Evolutionary conservation across 2,329 filamentous ascomycete species (phyloP).

Genomic region (Penicillium sp.): DNA sequence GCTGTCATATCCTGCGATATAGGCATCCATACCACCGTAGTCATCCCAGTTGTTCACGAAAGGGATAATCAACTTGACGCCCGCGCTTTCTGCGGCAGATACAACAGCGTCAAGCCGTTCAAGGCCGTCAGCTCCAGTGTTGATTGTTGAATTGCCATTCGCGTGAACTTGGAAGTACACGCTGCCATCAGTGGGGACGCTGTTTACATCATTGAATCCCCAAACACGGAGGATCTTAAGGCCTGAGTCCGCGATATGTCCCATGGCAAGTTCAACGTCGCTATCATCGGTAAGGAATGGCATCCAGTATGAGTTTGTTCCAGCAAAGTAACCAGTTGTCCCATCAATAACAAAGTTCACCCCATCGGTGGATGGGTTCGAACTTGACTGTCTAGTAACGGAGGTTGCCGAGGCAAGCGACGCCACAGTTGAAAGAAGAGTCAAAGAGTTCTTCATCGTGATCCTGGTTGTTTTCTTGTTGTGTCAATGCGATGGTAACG

Average conservation of each 20-base stretch:
- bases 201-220: constrained; percentile 58
- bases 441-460: not conserved
- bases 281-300: constrained; percentile 53
- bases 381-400: not conserved
- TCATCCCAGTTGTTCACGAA: constrained; percentile 72
- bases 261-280: constrained; percentile 53
- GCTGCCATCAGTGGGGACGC: constrained; percentile 44
- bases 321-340: constrained; percentile 50
- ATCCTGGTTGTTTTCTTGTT: not conserved
- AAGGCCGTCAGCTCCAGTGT: constrained; percentile 66
- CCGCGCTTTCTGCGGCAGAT: constrained; percentile 60
- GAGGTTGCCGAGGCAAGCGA: not conserved
- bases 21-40: constrained; percentile 67
- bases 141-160: constrained; percentile 55
- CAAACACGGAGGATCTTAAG: constrained; percentile 58
- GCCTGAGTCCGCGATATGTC: constrained; percentile 40
- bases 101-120: constrained; percentile 70
- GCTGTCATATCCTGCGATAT: constrained; percentile 58
- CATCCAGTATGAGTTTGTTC: constrained; percentile 60
- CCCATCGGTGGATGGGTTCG: constrained; percentile 27
- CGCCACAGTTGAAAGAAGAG: not conserved
- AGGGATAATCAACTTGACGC: constrained; percentile 64
- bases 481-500: not conserved
- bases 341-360: constrained; percentile 47
- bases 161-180: constrained; percentile 53